Percentiles rank a stretch among this genome's conserved stretches.
These are phyloP conservation scores for Diaporthe sp. DNA, from an alignment of 2,329 filamentous ascomycete species.

Conservation along the genomic window DNA sequence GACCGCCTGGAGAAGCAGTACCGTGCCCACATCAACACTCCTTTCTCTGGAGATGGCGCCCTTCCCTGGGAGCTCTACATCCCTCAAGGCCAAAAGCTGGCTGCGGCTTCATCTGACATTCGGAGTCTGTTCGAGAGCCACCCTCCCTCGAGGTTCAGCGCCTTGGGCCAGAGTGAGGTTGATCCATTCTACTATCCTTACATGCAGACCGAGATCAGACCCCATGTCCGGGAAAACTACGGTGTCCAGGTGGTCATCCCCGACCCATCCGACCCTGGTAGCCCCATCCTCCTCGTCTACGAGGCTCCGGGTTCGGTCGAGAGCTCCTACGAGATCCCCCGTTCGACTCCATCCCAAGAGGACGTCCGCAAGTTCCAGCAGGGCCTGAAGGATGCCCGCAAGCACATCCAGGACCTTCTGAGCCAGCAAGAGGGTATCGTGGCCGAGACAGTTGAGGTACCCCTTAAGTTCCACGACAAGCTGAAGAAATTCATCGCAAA, in stretches of 20 bases:
- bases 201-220: constrained; percentile 74
- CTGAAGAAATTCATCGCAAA: constrained; percentile 74
- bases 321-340: constrained; percentile 67
- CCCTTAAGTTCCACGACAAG: constrained; percentile 74
- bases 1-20: constrained; percentile 85
- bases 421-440: constrained; percentile 70
- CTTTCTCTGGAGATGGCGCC: constrained; percentile 75
- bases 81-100: constrained; percentile 84
- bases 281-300: constrained; percentile 79
- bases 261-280: constrained; percentile 69
- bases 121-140: constrained; percentile 80
- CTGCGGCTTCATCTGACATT: constrained; percentile 82
- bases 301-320: constrained; percentile 71
- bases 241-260: constrained; percentile 83
- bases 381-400: constrained; percentile 67
- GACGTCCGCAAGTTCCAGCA: constrained; percentile 68
- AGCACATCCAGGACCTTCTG: constrained; percentile 70
- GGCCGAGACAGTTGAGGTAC: constrained; percentile 68
- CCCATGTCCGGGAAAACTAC: constrained; percentile 74
- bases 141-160: constrained; percentile 78
- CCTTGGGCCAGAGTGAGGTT: constrained; percentile 65
- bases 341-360: constrained; percentile 62
- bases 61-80: constrained; percentile 92
- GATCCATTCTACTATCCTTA: constrained; percentile 86
- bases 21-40: constrained; percentile 89